These are phyloP conservation scores for Neophaeococcomyces aloes DNA, from an alignment of 2,329 filamentous ascomycete species.

Conservation along the genomic window DNA sequence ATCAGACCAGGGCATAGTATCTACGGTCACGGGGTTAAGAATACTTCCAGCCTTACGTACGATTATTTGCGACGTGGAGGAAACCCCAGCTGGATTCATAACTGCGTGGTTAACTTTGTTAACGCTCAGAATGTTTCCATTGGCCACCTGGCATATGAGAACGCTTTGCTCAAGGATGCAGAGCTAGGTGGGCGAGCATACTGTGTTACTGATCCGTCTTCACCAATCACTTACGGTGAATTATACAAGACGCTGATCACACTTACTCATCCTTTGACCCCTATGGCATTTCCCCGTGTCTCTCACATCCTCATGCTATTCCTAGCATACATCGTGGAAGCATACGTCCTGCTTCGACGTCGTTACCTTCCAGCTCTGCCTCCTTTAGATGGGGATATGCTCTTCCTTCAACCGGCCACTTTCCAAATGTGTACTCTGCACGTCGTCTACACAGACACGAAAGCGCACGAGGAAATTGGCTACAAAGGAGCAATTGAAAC, in stretches of 20 bases:
- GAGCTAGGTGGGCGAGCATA: slow-evolving; percentile 39
- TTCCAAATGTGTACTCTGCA: slow-evolving; percentile 26
- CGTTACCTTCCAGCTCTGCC: slow-evolving; percentile 20
- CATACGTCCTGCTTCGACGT: slow-evolving; percentile 24
- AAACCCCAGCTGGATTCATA: slow-evolving; percentile 34
- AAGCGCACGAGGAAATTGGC: slow-evolving; percentile 20
- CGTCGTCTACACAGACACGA: slow-evolving; percentile 12
- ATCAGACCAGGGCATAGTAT: slow-evolving; percentile 46
- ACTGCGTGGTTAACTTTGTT: slow-evolving; percentile 42
- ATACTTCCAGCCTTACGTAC: slow-evolving; percentile 29
- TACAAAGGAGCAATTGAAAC: slow-evolving; percentile 26
- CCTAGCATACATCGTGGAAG: slow-evolving; percentile 26
- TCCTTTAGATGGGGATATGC: slow-evolving; percentile 22
- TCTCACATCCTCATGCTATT: slow-evolving; percentile 24
- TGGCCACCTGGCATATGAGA: slow-evolving; percentile 44
- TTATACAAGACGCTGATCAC: slow-evolving; percentile 25
- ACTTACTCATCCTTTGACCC: slow-evolving; percentile 22
- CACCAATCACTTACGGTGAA: slow-evolving; percentile 29
- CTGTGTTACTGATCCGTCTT: slow-evolving; percentile 42
- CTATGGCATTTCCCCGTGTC: slow-evolving; percentile 23
- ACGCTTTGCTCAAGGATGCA: slow-evolving; percentile 35
- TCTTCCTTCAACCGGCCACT: slow-evolving; percentile 26
- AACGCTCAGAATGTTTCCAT: slow-evolving; percentile 44
- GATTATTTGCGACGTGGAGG: slow-evolving; percentile 30
- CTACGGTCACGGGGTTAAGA: slow-evolving; percentile 41